A percentile compares a stretch with the other conserved stretches of the same genome.
Conservation (phyloP, 2,329 filamentous ascomycete species). For the Aphanocladium album region DNA sequence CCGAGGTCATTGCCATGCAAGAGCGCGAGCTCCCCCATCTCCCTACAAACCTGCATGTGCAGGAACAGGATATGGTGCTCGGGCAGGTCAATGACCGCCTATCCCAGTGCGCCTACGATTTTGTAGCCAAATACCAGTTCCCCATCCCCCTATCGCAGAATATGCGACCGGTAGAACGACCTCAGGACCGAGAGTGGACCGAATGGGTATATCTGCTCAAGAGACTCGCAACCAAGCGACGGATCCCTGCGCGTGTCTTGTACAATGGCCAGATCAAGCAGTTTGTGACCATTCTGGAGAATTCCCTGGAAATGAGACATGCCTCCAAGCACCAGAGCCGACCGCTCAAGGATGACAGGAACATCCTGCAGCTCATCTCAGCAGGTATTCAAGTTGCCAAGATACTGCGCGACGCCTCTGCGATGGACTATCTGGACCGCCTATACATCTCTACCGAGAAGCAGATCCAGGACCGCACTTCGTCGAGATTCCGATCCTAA, state of each 20-base stretch:
- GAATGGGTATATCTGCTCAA: conserved; percentile 89
- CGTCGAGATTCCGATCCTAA: conserved; percentile 31
- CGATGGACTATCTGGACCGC: conserved; percentile 76
- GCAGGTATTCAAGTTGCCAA: conserved; percentile 84
- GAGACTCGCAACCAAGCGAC: conserved; percentile 76
- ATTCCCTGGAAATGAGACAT: conserved; percentile 82
- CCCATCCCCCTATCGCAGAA: conserved; percentile 79
- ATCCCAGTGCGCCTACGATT: conserved; percentile 82
- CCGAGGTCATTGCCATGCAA: conserved; percentile 67
- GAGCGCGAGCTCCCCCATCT: conserved; percentile 77
- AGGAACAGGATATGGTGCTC: conserved; percentile 80
- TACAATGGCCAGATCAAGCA: conserved; percentile 92
- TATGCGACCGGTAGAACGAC: conserved; percentile 69
- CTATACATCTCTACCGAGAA: conserved; percentile 79
- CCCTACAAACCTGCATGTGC: conserved; percentile 74
- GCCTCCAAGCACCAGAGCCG: conserved; percentile 78
- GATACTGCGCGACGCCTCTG: conserved; percentile 76
- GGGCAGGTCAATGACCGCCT: conserved; percentile 78
- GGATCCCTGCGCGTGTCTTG: conserved; percentile 76
- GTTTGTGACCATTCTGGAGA: conserved; percentile 81
- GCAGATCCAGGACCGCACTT: conserved; percentile 65
- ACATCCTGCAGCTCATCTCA: conserved; percentile 81
- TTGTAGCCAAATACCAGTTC: conserved; percentile 87
- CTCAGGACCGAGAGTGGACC: conserved; percentile 80
- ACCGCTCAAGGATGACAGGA: conserved; percentile 81